These are phyloP conservation scores for Ogataea henricii DNA, from an alignment of 805 yeast species.

Conservation along the genomic window DNA sequence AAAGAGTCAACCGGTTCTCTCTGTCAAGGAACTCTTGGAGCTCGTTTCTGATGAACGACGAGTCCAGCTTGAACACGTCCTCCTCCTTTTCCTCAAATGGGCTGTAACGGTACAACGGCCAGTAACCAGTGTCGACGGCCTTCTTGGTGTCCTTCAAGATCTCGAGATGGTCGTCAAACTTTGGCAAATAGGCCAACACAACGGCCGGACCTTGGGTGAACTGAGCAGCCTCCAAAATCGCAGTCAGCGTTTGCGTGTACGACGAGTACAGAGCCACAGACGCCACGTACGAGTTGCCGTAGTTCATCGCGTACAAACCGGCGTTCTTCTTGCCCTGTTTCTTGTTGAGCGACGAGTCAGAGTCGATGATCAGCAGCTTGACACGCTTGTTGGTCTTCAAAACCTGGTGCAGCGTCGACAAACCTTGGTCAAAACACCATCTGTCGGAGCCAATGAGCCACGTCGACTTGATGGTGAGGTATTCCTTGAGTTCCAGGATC, in stretches of 20 bases:
- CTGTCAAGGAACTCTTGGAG: slow-evolving; percentile 81
- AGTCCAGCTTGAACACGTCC: slow-evolving; percentile 77
- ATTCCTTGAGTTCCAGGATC: slow-evolving; percentile 48
- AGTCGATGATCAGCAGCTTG: slow-evolving; percentile 84
- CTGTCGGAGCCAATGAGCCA: slow-evolving; percentile 96
- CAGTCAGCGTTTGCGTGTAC: slow-evolving; percentile 88
- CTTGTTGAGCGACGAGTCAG: slow-evolving; percentile 61
- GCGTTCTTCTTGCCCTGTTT: slow-evolving; percentile 82
- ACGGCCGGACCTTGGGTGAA: slow-evolving; percentile 84
- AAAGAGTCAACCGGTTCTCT: slow-evolving; percentile 81
- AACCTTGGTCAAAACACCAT: slow-evolving; percentile 92
- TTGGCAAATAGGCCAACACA: slow-evolving; percentile 89
- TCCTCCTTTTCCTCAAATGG: slow-evolving; percentile 53
- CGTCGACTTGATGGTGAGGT: slow-evolving; percentile 50
- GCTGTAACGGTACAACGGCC: slow-evolving; percentile 91
- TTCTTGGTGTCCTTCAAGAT: slow-evolving; percentile 83
- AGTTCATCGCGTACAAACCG: slow-evolving; percentile 93
- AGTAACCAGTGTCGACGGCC: slow-evolving; percentile 92
- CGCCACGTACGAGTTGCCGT: slow-evolving; percentile 86
- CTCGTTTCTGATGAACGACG: slow-evolving; percentile 76
- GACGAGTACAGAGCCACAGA: slow-evolving; percentile 93
- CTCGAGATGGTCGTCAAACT: slow-evolving; percentile 66
- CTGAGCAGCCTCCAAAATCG: slow-evolving; percentile 85
- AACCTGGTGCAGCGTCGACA: slow-evolving; percentile 87
- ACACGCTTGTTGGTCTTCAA: slow-evolving; percentile 68